phyloP scores from a whole-genome alignment of 2,329 filamentous ascomycete species.

The Macrophomina tecta region DNA sequence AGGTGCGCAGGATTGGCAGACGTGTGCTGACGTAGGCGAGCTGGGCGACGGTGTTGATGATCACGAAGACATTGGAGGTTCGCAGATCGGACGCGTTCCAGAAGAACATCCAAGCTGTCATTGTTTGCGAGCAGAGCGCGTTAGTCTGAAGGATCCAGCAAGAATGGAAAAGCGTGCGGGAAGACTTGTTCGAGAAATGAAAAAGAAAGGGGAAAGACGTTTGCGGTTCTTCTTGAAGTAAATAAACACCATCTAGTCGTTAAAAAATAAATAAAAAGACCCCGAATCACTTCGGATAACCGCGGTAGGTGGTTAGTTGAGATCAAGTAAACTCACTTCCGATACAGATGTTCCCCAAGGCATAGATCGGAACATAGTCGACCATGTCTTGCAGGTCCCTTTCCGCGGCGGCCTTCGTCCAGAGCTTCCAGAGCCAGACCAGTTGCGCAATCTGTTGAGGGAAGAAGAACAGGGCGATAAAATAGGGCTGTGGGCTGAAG shows the following conservation, averaged over 20 bases:
- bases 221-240: too few relatives aligned
- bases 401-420: slow-evolving; percentile 53
- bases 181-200: too few relatives aligned
- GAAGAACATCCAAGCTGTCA: slow-evolving; percentile 63
- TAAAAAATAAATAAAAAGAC: too few relatives aligned
- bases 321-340: slow-evolving; percentile 51
- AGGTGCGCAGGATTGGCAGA: slow-evolving; percentile 57
- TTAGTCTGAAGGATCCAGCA: background rate
- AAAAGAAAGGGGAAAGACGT: background rate
- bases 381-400: slow-evolving; percentile 58
- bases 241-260: too few relatives aligned
- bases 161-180: too few relatives aligned
- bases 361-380: slow-evolving; percentile 62
- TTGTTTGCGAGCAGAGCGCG: slow-evolving; percentile 33
- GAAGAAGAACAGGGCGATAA: slow-evolving; percentile 67
- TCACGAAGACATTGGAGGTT: slow-evolving; percentile 61
- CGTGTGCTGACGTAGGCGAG: slow-evolving; percentile 60
- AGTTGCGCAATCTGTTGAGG: slow-evolving; percentile 66
- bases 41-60: slow-evolving; percentile 62
- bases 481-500: slow-evolving; percentile 64
- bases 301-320: too few relatives aligned
- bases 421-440: slow-evolving; percentile 63
- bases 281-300: too few relatives aligned
- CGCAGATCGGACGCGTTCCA: slow-evolving; percentile 62
- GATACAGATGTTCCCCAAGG: slow-evolving; percentile 64